Percentiles rank a stretch among this genome's conserved stretches.
These are phyloP conservation scores for Cunninghamia lanceolata DNA, from an alignment of 75 land plant genomes.

Conservation along the genomic window DNA sequence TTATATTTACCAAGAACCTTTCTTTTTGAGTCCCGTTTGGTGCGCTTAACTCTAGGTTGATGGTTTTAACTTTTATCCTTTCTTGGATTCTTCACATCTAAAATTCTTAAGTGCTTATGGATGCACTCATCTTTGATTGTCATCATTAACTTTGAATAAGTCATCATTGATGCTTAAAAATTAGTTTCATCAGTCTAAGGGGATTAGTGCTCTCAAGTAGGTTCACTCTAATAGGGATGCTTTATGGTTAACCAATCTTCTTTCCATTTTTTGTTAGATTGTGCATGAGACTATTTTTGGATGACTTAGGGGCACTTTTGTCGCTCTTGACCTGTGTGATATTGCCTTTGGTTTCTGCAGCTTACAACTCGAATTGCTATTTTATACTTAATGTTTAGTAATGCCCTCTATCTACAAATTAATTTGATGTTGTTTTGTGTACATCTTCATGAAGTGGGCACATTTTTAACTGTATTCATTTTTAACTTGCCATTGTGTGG, in stretches of 20 bases:
- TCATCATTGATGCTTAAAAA: neutral
- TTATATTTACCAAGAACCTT: too few species aligned
- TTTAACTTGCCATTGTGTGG: neutral
- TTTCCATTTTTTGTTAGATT: too few species aligned
- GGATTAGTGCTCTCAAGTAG: neutral
- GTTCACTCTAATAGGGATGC: neutral
- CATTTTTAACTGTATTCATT: neutral
- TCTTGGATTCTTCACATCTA: neutral
- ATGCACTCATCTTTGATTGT: neutral
- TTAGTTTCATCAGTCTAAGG: neutral
- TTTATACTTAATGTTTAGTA: neutral
- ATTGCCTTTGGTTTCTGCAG: neutral
- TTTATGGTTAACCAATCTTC: neutral
- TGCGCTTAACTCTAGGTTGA: neutral
- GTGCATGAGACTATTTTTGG: neutral
- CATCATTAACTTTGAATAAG: too few species aligned
- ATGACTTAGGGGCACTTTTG: neutral
- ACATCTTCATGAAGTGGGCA: neutral
- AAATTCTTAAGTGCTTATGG: neutral
- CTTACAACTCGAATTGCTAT: neutral
- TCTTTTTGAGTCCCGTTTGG: neutral
- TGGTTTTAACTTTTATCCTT: neutral
- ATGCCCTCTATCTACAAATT: neutral
- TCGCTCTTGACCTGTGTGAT: neutral
- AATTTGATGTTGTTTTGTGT: neutral